phyloP scores from a whole-genome alignment of 257 asterid genomes.

The Prunella vulgaris region DNA sequence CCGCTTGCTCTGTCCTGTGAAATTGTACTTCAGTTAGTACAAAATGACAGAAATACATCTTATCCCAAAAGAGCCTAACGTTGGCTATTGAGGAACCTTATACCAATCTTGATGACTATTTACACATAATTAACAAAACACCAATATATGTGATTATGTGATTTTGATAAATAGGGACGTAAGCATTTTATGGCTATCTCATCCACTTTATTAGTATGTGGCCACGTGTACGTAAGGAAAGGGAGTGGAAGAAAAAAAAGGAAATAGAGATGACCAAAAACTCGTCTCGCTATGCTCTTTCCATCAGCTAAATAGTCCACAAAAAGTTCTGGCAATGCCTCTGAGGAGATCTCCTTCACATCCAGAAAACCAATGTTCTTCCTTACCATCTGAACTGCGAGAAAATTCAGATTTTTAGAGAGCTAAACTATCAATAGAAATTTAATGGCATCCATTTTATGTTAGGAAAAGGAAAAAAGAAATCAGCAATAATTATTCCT shows the following conservation, averaged over 20 bases:
- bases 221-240: neutral
- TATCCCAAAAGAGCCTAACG: neutral
- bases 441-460: neutral
- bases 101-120: neutral
- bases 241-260: neutral
- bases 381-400: conserved; percentile 97
- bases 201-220: neutral
- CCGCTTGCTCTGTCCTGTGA: conserved; percentile 80
- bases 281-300: conserved; percentile 73
- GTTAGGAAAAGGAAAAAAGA: neutral
- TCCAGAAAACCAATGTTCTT: conserved; percentile 81
- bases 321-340: conserved; percentile 54
- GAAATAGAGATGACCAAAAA: conserved; percentile 54
- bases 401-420: conserved; percentile 54
- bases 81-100: neutral
- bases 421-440: conserved; percentile 23
- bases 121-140: neutral
- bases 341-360: conserved; percentile 56
- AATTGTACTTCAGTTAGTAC: conserved; percentile 11
- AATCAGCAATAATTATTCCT: conserved; percentile 20
- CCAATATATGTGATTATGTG: neutral
- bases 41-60: neutral
- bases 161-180: neutral
- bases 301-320: conserved; percentile 61
- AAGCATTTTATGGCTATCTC: neutral